A percentile compares a stretch with the other conserved stretches of the same genome.
Evolutionary conservation across 805 yeast genomes (phyloP).

Genomic region (Vanderwaltozyma tropicalis): DNA sequence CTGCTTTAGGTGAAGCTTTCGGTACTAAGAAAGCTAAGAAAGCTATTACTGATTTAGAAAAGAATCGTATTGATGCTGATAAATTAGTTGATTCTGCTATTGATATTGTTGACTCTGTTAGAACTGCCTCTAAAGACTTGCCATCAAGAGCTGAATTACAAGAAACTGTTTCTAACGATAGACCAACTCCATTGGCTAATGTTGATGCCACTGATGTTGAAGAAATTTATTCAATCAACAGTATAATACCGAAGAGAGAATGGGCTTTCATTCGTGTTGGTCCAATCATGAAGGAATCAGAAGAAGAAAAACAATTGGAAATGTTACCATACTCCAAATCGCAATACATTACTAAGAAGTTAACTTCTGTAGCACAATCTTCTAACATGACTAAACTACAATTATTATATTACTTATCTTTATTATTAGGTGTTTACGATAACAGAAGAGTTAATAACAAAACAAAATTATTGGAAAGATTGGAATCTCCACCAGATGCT

Average conservation of each 20-base stretch:
- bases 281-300: slow-evolving; percentile 46
- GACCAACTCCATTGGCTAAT: slow-evolving; percentile 77
- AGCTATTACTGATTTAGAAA: slow-evolving; percentile 69
- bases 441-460: slow-evolving; percentile 58
- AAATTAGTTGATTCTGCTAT: slow-evolving; percentile 62
- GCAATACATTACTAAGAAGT: slow-evolving; percentile 41
- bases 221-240: slow-evolving; percentile 67
- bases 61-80: slow-evolving; percentile 80
- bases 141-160: slow-evolving; percentile 63
- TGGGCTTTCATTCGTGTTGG: slow-evolving; percentile 54
- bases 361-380: slow-evolving; percentile 32
- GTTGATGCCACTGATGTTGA: slow-evolving; percentile 73
- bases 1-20: slow-evolving; percentile 85
- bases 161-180: slow-evolving; percentile 46
- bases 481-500: slow-evolving; percentile 62
- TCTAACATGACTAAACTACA: slow-evolving; percentile 50
- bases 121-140: slow-evolving; percentile 54
- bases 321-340: slow-evolving; percentile 56
- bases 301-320: slow-evolving; percentile 40
- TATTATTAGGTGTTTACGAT: slow-evolving; percentile 69
- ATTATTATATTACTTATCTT: slow-evolving; percentile 67
- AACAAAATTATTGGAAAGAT: slow-evolving; percentile 45
- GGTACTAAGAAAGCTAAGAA: slow-evolving; percentile 96
- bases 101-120: slow-evolving; percentile 75
- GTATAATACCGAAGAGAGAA: slow-evolving; percentile 61